A percentile compares a stretch with the other conserved stretches of the same genome.
Evolutionary conservation across 129 eudicot species (phyloP).

Genomic region (Deinandra increscens): DNA sequence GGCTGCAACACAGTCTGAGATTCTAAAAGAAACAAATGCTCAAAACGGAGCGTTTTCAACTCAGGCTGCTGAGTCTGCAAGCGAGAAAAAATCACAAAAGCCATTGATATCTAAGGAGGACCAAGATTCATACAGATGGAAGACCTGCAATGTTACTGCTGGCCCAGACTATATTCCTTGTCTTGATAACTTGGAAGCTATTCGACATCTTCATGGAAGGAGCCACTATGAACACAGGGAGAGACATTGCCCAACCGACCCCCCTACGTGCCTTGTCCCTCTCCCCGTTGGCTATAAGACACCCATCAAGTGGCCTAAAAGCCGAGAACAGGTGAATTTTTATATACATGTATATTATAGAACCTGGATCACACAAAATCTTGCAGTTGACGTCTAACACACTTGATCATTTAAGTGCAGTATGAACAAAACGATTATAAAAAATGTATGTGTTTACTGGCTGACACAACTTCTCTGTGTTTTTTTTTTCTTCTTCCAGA

Average conservation of each 20-base stretch:
- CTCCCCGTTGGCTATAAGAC: conserved; percentile 59
- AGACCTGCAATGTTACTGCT: conserved; percentile 55
- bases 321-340: conserved; percentile 58
- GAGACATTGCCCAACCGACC: conserved; percentile 63
- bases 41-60: conserved; percentile 58
- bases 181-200: conserved; percentile 64
- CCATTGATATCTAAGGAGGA: conserved; percentile 24
- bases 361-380: too few relatives aligned
- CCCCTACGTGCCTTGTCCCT: conserved; percentile 70
- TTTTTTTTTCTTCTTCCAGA: conserved; percentile 30
- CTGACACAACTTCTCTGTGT: not conserved
- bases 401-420: too few relatives aligned
- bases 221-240: conserved; percentile 65
- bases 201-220: conserved; percentile 46
- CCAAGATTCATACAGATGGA: conserved; percentile 40
- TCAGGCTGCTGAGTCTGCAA: conserved; percentile 61
- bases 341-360: too few relatives aligned
- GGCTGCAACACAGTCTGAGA: conserved; percentile 55
- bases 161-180: conserved; percentile 74
- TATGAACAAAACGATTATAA: too few relatives aligned
- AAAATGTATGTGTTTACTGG: not conserved
- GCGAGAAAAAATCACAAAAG: conserved; percentile 46
- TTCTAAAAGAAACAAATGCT: conserved; percentile 52
- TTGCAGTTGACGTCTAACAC: too few relatives aligned
- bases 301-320: conserved; percentile 57